Evolutionary conservation across 192 early-diverging fungal species (phyloP).

Genomic region (Phlyctochytrium arcticum): DNA sequence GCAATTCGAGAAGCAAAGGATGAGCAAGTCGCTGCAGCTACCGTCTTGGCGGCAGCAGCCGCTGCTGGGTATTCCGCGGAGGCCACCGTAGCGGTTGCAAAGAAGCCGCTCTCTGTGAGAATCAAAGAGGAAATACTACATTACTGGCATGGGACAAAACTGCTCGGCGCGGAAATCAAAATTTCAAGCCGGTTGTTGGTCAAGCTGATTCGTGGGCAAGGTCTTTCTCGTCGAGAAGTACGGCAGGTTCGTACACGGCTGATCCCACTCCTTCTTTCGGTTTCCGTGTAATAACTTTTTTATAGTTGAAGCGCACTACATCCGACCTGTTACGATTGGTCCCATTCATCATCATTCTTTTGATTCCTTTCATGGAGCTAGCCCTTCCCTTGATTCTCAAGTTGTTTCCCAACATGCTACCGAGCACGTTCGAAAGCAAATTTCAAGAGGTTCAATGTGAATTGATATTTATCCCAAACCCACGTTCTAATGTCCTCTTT

Average conservation of each 20-base stretch:
- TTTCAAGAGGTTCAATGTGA: slow-evolving; percentile 61
- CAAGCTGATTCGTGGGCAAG: slow-evolving; percentile 70
- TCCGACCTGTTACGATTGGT: slow-evolving; percentile 82
- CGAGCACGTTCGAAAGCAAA: slow-evolving; percentile 92
- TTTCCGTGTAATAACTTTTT: slow-evolving; percentile 18
- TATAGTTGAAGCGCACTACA: slow-evolving; percentile 77
- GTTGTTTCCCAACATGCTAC: slow-evolving; percentile 96
- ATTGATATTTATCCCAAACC: neutral
- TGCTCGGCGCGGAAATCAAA: slow-evolving; percentile 81
- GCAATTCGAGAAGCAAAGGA: slow-evolving; percentile 45
- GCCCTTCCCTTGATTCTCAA: slow-evolving; percentile 84
- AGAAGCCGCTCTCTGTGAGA: slow-evolving; percentile 42
- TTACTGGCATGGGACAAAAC: slow-evolving; percentile 90
- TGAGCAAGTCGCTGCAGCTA: slow-evolving; percentile 22
- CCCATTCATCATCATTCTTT: slow-evolving; percentile 86
- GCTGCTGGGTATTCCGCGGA: slow-evolving; percentile 5
- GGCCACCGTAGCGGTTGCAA: slow-evolving; percentile 15
- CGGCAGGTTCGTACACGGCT: slow-evolving; percentile 57
- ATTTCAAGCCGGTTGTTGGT: slow-evolving; percentile 75
- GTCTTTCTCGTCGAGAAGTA: slow-evolving; percentile 79
- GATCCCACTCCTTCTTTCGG: neutral
- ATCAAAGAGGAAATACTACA: slow-evolving; percentile 87
- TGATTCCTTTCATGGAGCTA: slow-evolving; percentile 96
- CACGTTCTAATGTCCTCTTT: slow-evolving; percentile 11
- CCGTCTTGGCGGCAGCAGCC: slow-evolving; percentile 19